Percentiles rank a stretch among this genome's conserved stretches.
Conservation (phyloP, 805 yeast genomes). For the Barnettozyma pratensis region DNA sequence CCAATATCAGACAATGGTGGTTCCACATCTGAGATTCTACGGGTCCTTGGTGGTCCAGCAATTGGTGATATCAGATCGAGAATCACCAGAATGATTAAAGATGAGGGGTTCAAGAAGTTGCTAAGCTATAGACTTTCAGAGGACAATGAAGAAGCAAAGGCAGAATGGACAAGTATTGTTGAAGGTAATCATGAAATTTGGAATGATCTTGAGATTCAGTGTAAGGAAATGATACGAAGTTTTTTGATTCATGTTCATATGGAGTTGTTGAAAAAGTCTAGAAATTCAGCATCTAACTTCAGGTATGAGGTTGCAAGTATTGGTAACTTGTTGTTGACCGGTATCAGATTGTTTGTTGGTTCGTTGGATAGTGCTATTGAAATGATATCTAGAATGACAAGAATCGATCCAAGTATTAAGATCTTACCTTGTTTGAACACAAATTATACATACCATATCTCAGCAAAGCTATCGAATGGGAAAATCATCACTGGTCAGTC, state of each 20-base stretch:
- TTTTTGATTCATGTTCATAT: slow-evolving; percentile 75
- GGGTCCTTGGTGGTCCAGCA: slow-evolving; percentile 92
- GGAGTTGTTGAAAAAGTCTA: slow-evolving; percentile 64
- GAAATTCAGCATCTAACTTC: slow-evolving; percentile 54
- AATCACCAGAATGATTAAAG: slow-evolving; percentile 66
- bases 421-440: slow-evolving; percentile 83
- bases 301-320: slow-evolving; percentile 73
- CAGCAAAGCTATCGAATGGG: slow-evolving; percentile 69
- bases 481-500: slow-evolving; percentile 82
- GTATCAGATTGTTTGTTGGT: slow-evolving; percentile 76
- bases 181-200: slow-evolving; percentile 75
- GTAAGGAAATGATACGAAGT: slow-evolving; percentile 67
- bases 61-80: slow-evolving; percentile 89
- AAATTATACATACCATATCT: slow-evolving; percentile 79
- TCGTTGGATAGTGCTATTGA: slow-evolving; percentile 83
- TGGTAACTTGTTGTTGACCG: slow-evolving; percentile 81
- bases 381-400: slow-evolving; percentile 58
- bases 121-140: slow-evolving; percentile 47
- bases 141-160: slow-evolving; percentile 46
- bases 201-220: slow-evolving; percentile 51
- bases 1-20: slow-evolving; percentile 95
- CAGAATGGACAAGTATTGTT: slow-evolving; percentile 73
- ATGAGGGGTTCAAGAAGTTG: slow-evolving; percentile 32
- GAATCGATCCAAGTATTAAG: slow-evolving; percentile 44
- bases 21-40: slow-evolving; percentile 80